phyloP scores from a whole-genome alignment of 305 asterid species.

The Fraxinus angustifolia region DNA sequence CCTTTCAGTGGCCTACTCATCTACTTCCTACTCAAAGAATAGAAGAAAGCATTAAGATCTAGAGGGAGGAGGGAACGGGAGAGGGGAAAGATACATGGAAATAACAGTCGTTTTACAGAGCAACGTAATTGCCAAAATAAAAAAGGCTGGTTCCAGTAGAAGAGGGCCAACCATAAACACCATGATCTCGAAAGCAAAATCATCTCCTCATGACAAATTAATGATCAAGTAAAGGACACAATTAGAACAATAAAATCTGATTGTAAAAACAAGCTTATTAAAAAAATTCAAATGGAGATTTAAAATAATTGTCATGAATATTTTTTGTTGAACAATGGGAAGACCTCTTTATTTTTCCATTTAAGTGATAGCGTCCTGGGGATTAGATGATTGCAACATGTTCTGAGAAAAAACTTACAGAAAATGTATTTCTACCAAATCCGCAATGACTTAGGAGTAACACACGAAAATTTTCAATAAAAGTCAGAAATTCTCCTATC shows the following conservation, averaged over 20 bases:
- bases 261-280: neutral
- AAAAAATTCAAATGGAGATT: neutral
- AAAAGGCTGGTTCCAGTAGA: neutral
- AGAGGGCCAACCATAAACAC: neutral
- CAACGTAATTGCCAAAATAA: neutral
- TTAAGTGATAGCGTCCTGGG: neutral
- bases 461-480: neutral
- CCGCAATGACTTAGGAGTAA: neutral
- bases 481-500: neutral
- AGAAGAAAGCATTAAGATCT: neutral
- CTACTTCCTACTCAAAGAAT: neutral
- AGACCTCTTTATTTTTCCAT: neutral
- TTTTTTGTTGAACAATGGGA: neutral
- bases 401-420: neutral
- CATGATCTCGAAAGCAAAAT: neutral
- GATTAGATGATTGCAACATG: neutral
- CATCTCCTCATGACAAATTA: neutral
- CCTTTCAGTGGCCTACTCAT: neutral
- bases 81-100: neutral
- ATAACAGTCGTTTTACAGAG: neutral
- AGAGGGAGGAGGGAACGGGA: neutral
- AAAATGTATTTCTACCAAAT: neutral
- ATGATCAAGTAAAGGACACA: neutral
- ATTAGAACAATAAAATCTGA: neutral
- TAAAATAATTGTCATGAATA: neutral